Percentiles rank a stretch among this genome's conserved stretches.
Conservation (phyloP, 805 yeast genomes). For the Saccharomycopsis sp. region DNA sequence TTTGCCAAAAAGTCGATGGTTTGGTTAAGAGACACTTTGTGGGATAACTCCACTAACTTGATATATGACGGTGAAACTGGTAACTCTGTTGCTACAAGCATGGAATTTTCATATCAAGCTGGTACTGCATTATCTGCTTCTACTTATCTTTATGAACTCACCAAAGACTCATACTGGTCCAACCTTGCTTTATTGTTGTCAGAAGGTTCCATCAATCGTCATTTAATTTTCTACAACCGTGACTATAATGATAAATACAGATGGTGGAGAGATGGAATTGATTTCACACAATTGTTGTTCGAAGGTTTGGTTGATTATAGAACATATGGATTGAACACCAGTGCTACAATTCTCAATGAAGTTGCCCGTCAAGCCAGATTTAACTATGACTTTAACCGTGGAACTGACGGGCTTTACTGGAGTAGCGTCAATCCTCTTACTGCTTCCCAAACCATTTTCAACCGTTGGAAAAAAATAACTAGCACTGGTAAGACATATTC, state of each 20-base stretch:
- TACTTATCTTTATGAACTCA: conserved; percentile 41
- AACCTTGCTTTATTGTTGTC: conserved; percentile 32
- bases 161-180: conserved; percentile 46
- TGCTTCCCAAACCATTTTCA: conserved; percentile 44
- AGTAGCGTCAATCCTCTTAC: conserved; percentile 54
- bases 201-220: conserved; percentile 51
- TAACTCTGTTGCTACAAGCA: conserved; percentile 37
- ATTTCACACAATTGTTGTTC: conserved; percentile 55
- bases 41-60: conserved; percentile 48
- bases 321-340: conserved; percentile 27
- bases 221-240: conserved; percentile 56
- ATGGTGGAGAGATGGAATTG: conserved; percentile 59
- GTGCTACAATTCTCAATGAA: conserved; percentile 38
- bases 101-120: conserved; percentile 61
- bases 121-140: conserved; percentile 59
- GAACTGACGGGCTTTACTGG: conserved; percentile 47
- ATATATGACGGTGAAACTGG: conserved; percentile 53
- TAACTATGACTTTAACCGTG: conserved; percentile 40
- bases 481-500: conserved; percentile 48
- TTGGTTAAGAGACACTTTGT: conserved; percentile 47
- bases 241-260: conserved; percentile 39
- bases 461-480: conserved; percentile 45
- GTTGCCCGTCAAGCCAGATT: conserved; percentile 45
- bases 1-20: conserved; percentile 56
- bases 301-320: conserved; percentile 66